Base-by-base conservation (phyloP, 345 rosid species). In the Populus pruinosa region DNA sequence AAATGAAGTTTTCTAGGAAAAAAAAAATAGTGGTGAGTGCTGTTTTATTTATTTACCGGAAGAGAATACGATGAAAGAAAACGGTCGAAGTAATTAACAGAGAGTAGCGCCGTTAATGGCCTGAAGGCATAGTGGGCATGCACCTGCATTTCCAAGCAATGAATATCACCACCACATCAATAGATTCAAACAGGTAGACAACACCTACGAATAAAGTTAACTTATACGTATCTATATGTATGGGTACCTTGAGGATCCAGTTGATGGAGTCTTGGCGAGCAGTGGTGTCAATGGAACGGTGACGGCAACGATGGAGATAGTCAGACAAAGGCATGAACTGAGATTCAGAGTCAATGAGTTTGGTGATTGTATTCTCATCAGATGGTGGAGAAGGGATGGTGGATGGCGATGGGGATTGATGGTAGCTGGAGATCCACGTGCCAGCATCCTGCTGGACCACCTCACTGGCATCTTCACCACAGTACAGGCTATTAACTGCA, bases 181-280 rank as follows among this genome's bases (percentile, higher is more conserved):
- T 41, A 70, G 25, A 6, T 17, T 5, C 27, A 41, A 7, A n/a
- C 11, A 4, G 7, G 43, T 33, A 65, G 68, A 20, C 23, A 33
- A 6, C 5, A 31, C 31, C 14, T 20, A 20, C 2, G 17, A 16
- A 16, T 62, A 33, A 8, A 5, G 11, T 50, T 6, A 25, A 39
- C 33, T 25, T 16, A 31, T 53, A 18, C 21, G n/a, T 31, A 64
- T 12, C 7, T 8, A 36, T 69, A 62, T n/a, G 9, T 50, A 11
- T 1, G 29, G 20, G 20, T 69, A 88, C 91, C 86, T 86, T 86
- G 73, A 86, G 86, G 85, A 90, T 90, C 93, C 92, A 90, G 80
- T 85, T 90, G 68, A 90, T 87, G 81, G 89, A 90, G 78, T 90
- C 93, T 74, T 88, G 93, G 33, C 93, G 90, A 17, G 91, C 86